These are phyloP conservation scores for Dovyalis caffra DNA, from an alignment of 345 rosid genomes.

Conservation along the genomic window DNA sequence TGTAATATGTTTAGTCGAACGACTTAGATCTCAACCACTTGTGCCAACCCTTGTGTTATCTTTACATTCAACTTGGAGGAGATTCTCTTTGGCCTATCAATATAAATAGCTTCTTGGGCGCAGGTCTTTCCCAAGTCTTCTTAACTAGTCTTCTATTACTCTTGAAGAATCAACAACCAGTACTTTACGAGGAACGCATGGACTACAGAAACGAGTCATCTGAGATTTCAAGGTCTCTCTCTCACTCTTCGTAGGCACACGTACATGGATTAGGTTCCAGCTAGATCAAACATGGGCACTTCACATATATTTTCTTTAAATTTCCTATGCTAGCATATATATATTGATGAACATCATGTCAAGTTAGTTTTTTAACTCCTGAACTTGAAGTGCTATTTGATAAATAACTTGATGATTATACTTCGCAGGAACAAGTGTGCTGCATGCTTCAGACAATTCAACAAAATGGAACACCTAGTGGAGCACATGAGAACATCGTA, in stretches of 20 bases:
- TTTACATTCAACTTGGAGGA: not conserved
- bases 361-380: too few species aligned
- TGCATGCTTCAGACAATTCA: conserved; percentile 89
- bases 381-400: not conserved
- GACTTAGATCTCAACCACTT: not conserved
- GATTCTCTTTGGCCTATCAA: too few species aligned
- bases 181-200: conserved; percentile 20
- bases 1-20: not conserved
- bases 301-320: not conserved
- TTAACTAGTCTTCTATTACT: not conserved
- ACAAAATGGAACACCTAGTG: conserved; percentile 78
- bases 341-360: not conserved
- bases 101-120: conserved; percentile 36
- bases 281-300: not conserved
- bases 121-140: conserved; percentile 26
- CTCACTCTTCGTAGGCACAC: not conserved
- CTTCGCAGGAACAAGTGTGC: conserved; percentile 80
- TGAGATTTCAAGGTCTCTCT: conserved; percentile 42
- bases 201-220: conserved; percentile 40
- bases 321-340: not conserved
- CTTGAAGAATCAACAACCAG: not conserved
- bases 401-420: not conserved
- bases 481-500: conserved; percentile 84
- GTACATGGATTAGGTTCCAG: not conserved
- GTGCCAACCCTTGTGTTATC: not conserved